phyloP scores from a whole-genome alignment of 768 basidiomycete genomes.

The Suillus weaverae region DNA sequence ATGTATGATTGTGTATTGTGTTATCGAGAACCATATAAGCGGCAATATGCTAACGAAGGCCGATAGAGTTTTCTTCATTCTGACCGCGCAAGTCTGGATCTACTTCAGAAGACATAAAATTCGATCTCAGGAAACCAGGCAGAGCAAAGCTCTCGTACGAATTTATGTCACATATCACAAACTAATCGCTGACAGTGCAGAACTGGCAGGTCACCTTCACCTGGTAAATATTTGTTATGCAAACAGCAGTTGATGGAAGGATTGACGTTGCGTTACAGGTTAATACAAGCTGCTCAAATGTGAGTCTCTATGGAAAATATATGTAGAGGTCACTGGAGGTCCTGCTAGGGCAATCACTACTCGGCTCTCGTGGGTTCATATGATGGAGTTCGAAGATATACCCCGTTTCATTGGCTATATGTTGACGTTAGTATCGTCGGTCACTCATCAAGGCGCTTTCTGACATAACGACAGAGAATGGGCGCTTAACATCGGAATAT shows the following conservation, averaged over 20 bases:
- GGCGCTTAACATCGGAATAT: background rate
- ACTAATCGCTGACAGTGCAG: background rate
- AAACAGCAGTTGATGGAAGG: background rate
- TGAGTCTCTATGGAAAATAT: background rate
- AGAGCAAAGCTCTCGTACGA: background rate
- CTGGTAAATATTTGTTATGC: background rate
- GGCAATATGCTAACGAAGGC: background rate
- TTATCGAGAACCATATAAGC: background rate
- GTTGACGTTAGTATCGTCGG: background rate
- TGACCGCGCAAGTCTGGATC: conserved; percentile 1
- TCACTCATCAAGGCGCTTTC: background rate
- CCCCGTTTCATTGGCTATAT: background rate
- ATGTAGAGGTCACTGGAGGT: background rate
- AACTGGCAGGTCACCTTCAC: background rate
- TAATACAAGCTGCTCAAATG: background rate
- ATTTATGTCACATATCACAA: background rate
- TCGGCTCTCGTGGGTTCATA: background rate
- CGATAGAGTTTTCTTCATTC: background rate
- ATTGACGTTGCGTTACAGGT: background rate
- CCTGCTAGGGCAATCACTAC: background rate
- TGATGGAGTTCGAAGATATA: background rate
- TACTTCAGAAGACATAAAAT: background rate
- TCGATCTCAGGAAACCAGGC: background rate
- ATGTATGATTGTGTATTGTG: background rate
- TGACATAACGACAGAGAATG: background rate